Evolutionary conservation across 164 flowering plant species (phyloP).

Genomic region (Hamamelis virginiana): DNA sequence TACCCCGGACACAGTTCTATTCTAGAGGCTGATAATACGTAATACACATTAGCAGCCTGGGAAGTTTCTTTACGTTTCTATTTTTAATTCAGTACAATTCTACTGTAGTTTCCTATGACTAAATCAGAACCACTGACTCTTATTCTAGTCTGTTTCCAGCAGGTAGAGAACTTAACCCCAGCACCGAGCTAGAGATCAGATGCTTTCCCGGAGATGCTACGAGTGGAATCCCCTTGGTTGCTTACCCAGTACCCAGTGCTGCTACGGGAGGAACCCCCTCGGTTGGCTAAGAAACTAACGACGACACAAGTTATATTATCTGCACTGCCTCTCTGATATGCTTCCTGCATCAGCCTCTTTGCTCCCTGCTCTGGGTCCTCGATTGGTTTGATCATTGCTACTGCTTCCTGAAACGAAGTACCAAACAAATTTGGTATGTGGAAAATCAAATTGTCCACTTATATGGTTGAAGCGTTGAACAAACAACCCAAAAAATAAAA

Average conservation of each 20-base stretch:
- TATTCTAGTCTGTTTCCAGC: slow-evolving; percentile 1
- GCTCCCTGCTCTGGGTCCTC: slow-evolving; percentile 83
- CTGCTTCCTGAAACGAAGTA: slow-evolving; percentile 67
- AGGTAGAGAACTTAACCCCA: not conserved
- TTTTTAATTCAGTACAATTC: slow-evolving; percentile 8
- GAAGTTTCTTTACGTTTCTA: slow-evolving; percentile 5
- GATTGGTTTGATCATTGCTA: slow-evolving; percentile 69
- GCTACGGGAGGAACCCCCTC: slow-evolving; percentile 32
- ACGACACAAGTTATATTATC: slow-evolving; percentile 95
- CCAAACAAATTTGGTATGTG: not conserved
- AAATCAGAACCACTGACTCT: slow-evolving; percentile 3
- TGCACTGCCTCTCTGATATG: slow-evolving; percentile 87
- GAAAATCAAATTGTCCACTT: not conserved
- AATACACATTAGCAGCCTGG: slow-evolving; percentile 10
- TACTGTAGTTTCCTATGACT: slow-evolving; percentile 10
- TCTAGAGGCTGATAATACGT: slow-evolving; percentile 10
- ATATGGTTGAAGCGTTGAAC: too few species aligned
- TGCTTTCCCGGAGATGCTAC: slow-evolving; percentile 27
- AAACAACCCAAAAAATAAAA: not conserved
- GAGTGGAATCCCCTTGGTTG: slow-evolving; percentile 36
- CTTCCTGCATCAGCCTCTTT: slow-evolving; percentile 80
- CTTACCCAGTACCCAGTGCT: slow-evolving; percentile 31
- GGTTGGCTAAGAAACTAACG: slow-evolving; percentile 70
- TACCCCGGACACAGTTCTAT: slow-evolving; percentile 13
- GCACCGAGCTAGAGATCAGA: not conserved